Base-by-base conservation (phyloP, 1,284 basidiomycete species). In the Rhodotorula sp. region DNA sequence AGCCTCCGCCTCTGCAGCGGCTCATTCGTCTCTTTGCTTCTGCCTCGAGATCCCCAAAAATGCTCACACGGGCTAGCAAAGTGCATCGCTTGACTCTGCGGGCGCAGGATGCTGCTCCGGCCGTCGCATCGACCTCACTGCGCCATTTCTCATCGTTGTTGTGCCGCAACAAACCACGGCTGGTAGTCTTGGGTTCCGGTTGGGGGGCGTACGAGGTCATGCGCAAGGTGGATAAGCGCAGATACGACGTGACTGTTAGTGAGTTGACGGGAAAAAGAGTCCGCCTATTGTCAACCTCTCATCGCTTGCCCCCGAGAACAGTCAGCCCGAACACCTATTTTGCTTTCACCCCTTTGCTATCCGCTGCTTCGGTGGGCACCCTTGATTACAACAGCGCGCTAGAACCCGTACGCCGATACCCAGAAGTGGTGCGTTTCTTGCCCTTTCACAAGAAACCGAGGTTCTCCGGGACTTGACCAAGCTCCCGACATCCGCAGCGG, bases 361-460 rank as follows among this genome's bases (percentile, higher is more conserved):
- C 68, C 0, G 45, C 49, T 24, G 62, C 69, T 1, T 86, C 90
- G 2, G 90, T 92, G 42, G 91, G 91, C 10, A 92, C 91, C 2
- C 82, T 93, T 60, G 90, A 93, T 75, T 91, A 90, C 77, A 84
- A 91, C 46, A 87, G 87, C 74, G 89, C 90, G 0, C 84, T 92
- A 44, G 91, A 95, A 80, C 88, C 91, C 0, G 91, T 93, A 57
- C 79, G 86, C 6, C 44, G 44, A 3, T 62, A 46, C 53, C 26
- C 37, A 6, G 51, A 62, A 42, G 53, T 45, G 14, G 60, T 53
- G 12, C 33, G 59, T 60, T n/a, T 14, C 24, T 14, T n/a, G 2
- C 10, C 18, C 12, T 44, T 12, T 42, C 12, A 12, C 53, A 33
- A 20, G 37, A 22, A 8, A 8, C 8, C 8, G 2, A 20, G 6